Evolutionary conservation across 306 rosid species (phyloP), one percentile per base, ranked within the genome.

Genomic region (Boehmeria nivea): DNA sequence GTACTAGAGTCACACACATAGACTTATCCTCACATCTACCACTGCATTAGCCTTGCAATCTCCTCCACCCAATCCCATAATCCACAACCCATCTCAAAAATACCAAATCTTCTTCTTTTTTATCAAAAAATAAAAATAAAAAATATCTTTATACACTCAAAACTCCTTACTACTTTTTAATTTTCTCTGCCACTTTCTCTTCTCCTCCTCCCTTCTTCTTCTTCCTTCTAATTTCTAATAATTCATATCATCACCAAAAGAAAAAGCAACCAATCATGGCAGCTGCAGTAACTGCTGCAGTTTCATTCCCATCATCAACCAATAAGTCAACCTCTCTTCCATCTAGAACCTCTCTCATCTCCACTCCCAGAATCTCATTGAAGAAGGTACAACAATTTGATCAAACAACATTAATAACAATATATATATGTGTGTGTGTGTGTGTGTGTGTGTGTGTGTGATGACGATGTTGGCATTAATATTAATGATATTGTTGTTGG

Each of bases 11-110:
- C 54, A 50, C 23, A 36, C 36, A 49, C 16, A 59, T 23, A 57
- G 44, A 79, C 87, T 87, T 87, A 84, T 88, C 96, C 83, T 68
- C 72, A 62, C 77, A 56, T 71, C 64, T 40, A 55, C 83, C 85
- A 78, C 83, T 71, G 64, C 86, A 73, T 80, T 78, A 40, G 52
- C 70, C 78, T 52, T 55, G 21, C 65, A 82, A 69, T 80, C 76
- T 90, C 91, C 75, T 82, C 97, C 97, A 86, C 97, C 59, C 88
- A 76, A 79, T 86, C 74, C 42, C 20, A 57, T 65, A 76, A 89
- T 73, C 94, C 72, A 49, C 11, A 22, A 12, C 39, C 65, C 65
- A 61, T 15, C 46, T 53, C 63, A 70, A 51, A 62, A 52, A 24
- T 0, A 25, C 21, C 2, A 24, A 8, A 5, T 4, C 36, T 31